Evolutionary conservation across 495 filamentous ascomycete genomes (phyloP), one percentile per base, ranked within the genome.

Genomic region (Tuber borchii): DNA sequence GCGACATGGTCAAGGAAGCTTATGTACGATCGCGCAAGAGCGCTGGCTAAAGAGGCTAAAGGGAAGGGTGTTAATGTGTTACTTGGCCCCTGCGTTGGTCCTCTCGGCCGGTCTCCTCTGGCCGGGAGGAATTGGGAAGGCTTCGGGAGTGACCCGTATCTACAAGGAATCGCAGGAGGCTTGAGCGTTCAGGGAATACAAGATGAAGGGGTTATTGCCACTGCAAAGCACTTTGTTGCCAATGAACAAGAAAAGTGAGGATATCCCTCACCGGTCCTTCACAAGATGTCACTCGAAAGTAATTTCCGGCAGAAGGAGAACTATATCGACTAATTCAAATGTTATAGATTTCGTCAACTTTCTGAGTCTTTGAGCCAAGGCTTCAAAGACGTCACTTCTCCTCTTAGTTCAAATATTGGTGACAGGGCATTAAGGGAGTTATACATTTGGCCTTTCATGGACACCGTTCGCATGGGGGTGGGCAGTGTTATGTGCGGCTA

Each of bases 71-170:
- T 97, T 43, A 92, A 97, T 82, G 89, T 94, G 1, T 80, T 94
- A 12, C 87, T 97, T 0, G 93, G 93, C 0, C 93, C 93, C 1
- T 88, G 90, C 6, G 91, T 95, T 85, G 93, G 93, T 1, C 89
- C 92, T 9, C 74, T 95, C 5, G 94, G 94, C 10, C 87, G 93
- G 73, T 89, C 92, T 85, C 93, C 93, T 3, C 91, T 89, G 26
- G 94, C 93, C 43, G 94, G 94, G 19, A 86, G 94, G 48, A 97
- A 94, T 80, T 97, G 94, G 93, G 94, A 97, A 84, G 91, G 91
- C 0, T 95, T 97, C 75, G 92, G 93, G 19, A 83, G 90, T 0
- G 94, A 97, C 83, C 94, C 94, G 1, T 93, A 95, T 45, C 85
- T 94, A 2, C 90, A 92, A 81, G 92, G 88, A 14, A 86, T 93